Conservation (phyloP, 129 eudicot genomes). For the Tagetes erecta region DNA sequence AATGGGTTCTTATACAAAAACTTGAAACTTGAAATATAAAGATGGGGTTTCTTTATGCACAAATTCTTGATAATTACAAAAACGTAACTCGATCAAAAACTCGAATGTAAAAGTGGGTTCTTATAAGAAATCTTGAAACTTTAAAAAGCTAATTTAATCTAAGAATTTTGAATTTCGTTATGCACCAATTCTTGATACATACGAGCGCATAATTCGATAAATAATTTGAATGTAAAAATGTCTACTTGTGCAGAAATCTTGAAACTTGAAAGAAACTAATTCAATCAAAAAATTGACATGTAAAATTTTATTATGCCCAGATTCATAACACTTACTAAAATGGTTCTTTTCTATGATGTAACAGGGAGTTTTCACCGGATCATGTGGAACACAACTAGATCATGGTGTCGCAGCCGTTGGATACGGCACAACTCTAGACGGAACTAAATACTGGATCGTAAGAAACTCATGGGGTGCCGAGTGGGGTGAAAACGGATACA, state of each 20-base stretch:
- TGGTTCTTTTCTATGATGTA: background rate
- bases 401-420: constrained; percentile 90
- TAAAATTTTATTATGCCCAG: too few species aligned
- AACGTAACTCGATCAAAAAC: background rate
- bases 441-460: constrained; percentile 88
- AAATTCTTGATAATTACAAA: background rate
- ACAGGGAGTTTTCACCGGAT: constrained; percentile 71
- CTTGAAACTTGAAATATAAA: background rate
- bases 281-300: background rate
- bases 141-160: background rate
- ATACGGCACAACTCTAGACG: constrained; percentile 53
- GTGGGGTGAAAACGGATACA: constrained; percentile 77
- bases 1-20: background rate
- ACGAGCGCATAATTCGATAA: background rate
- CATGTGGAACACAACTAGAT: constrained; percentile 70
- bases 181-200: background rate
- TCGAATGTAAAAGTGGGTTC: background rate
- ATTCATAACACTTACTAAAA: too few species aligned
- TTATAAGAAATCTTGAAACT: background rate
- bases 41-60: background rate
- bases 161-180: background rate
- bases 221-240: background rate
- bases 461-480: constrained; percentile 59
- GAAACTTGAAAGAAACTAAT: background rate
- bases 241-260: background rate